phyloP scores from a whole-genome alignment of 352 stramenopile genomes.

The Phytopythium delawarense region DNA sequence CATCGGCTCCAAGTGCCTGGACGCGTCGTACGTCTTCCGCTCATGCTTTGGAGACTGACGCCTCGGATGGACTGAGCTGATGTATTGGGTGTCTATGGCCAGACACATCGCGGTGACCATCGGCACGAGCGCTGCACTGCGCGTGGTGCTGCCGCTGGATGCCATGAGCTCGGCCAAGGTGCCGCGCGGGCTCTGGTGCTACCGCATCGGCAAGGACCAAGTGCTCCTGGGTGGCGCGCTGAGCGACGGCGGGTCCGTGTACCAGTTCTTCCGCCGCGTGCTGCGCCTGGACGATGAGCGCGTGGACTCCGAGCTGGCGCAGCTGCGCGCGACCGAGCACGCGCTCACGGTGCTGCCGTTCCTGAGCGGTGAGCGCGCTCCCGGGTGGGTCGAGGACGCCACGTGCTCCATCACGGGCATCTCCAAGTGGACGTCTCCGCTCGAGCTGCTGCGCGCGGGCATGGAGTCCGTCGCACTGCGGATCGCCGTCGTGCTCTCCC shows the following conservation, averaged over 20 bases:
- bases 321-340: slow-evolving; percentile 44
- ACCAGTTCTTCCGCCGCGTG: slow-evolving; percentile 87
- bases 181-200: slow-evolving; percentile 92
- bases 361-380: slow-evolving; percentile 91
- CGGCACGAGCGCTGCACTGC: slow-evolving; percentile 91
- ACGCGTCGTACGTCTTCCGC: slow-evolving; percentile 42
- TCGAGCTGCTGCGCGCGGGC: slow-evolving; percentile 86
- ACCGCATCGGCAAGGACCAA: slow-evolving; percentile 82
- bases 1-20: slow-evolving; percentile 91
- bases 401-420: slow-evolving; percentile 90
- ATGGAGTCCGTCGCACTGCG: slow-evolving; percentile 91
- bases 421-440: slow-evolving; percentile 85
- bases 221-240: slow-evolving; percentile 92
- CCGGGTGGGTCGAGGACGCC: slow-evolving; percentile 89
- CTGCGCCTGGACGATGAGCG: slow-evolving; percentile 52
- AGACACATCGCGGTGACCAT: slow-evolving; percentile 92
- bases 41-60: too few relatives aligned
- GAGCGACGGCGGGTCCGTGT: slow-evolving; percentile 96
- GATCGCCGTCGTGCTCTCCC: slow-evolving; percentile 77
- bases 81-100: neutral
- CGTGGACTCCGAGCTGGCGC: slow-evolving; percentile 34
- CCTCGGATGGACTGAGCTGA: slow-evolving; percentile 1
- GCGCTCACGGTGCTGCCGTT: slow-evolving; percentile 90
- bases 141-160: slow-evolving; percentile 73
- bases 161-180: slow-evolving; percentile 59